phyloP scores from a whole-genome alignment of 2,329 filamentous ascomycete genomes.

The Talaromyces pinophilus region DNA sequence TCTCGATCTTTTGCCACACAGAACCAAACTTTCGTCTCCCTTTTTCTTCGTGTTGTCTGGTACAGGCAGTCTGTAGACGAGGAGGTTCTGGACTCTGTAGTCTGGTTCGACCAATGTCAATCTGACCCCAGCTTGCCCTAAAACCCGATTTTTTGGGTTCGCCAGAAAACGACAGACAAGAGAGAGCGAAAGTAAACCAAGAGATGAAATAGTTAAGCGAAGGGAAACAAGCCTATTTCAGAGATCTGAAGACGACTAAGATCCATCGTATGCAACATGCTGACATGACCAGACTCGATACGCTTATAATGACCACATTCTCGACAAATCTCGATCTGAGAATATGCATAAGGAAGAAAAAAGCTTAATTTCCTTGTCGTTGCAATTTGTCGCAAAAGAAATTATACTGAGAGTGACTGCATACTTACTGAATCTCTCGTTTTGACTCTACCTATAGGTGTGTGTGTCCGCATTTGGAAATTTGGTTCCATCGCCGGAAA shows the following conservation, averaged over 20 bases:
- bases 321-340: not conserved
- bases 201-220: not conserved
- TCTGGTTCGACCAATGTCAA: conserved; percentile 19
- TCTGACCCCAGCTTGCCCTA: conserved; percentile 21
- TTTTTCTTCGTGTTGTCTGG: not conserved
- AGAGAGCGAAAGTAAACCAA: not conserved
- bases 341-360: conserved; percentile 11
- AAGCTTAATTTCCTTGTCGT: not conserved
- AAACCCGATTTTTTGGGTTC: not conserved
- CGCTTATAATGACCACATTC: conserved; percentile 2
- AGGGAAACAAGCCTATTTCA: not conserved
- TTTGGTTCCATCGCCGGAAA: conserved; percentile 18
- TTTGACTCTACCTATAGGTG: not conserved
- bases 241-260: not conserved
- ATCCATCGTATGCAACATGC: conserved; percentile 3
- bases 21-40: not conserved
- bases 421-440: not conserved
- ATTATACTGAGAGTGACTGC: not conserved
- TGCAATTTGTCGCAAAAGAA: not conserved
- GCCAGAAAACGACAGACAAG: not conserved
- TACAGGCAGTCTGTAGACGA: not conserved
- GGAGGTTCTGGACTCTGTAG: conserved; percentile 3
- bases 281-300: not conserved
- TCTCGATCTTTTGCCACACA: conserved; percentile 4
- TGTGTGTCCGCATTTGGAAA: conserved; percentile 15